These are phyloP conservation scores for Globisporangium carolinianum DNA, from an alignment of 352 stramenopile species.

Conservation along the genomic window DNA sequence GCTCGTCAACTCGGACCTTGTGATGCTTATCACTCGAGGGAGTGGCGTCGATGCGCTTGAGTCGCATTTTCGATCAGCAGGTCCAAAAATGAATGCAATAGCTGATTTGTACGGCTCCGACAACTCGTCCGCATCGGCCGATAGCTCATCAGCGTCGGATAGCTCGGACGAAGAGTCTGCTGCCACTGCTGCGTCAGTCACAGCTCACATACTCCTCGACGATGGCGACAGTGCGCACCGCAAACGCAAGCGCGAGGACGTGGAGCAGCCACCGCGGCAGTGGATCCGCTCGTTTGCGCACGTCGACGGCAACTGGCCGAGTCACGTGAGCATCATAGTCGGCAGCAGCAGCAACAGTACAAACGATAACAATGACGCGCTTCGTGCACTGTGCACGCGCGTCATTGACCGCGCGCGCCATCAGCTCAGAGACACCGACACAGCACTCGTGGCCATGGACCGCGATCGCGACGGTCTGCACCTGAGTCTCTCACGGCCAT, in stretches of 20 bases:
- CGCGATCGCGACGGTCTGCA: conserved; percentile 24
- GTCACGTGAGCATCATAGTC: conserved; percentile 58
- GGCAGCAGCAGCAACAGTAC: conserved; percentile 6
- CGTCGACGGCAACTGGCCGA: conserved; percentile 80
- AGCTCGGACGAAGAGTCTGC: conserved; percentile 14
- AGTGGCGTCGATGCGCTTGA: no score
- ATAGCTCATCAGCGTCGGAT: conserved; percentile 5
- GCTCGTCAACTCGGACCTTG: no score
- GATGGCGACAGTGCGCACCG: conserved; percentile 6
- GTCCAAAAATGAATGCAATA: conserved; percentile 9
- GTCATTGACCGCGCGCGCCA: conserved; percentile 28
- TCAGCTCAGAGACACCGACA: background rate
- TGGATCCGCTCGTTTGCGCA: conserved; percentile 68
- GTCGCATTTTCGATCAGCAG: background rate
- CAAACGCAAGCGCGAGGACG: conserved; percentile 36
- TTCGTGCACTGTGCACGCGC: conserved; percentile 18
- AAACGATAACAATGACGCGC: conserved; percentile 1
- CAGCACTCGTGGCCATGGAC: conserved; percentile 29
- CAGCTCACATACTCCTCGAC: no score
- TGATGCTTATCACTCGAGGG: no score
- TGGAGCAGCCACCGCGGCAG: conserved; percentile 8
- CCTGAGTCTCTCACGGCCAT: conserved; percentile 73
- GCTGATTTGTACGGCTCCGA: conserved; percentile 13
- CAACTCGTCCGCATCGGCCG: background rate
- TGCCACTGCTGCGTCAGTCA: background rate